Conservation (phyloP, 257 asterid genomes). For the Solanum appendiculatum region DNA sequence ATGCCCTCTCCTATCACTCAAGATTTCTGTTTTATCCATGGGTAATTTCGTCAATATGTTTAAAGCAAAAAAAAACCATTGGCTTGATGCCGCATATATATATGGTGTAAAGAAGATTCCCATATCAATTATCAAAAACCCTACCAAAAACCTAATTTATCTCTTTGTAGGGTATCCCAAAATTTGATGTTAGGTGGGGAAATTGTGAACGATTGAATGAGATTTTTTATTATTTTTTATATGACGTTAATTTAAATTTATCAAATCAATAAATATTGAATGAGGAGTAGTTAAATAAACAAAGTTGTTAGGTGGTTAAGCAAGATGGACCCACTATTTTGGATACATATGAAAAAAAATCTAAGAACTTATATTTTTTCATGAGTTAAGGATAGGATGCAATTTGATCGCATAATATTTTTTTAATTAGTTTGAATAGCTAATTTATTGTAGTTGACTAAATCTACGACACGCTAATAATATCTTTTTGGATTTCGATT, state of each 20-base stretch:
- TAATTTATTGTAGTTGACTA: neutral
- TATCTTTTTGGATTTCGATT: neutral
- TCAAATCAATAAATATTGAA: neutral
- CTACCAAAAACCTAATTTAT: neutral
- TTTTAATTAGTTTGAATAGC: neutral
- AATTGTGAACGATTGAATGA: neutral
- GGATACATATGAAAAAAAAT: constrained; percentile 18
- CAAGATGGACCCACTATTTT: constrained; percentile 28
- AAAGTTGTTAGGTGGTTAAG: neutral
- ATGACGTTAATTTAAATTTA: too few relatives aligned
- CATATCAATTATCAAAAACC: neutral
- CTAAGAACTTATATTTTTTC: constrained; percentile 24
- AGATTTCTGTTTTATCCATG: neutral
- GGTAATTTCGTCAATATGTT: constrained; percentile 9
- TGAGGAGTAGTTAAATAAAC: neutral
- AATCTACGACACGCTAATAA: neutral
- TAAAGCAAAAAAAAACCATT: constrained; percentile 13
- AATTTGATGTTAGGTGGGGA: neutral
- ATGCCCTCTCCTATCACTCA: neutral
- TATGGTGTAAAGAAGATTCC: constrained; percentile 14
- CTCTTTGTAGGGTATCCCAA: neutral
- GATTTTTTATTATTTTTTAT: neutral
- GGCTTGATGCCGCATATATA: constrained; percentile 76
- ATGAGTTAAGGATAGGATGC: constrained; percentile 9
- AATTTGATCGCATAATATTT: neutral